phyloP scores from a whole-genome alignment of 208 protist species.

The Strigomonas culicis region DNA sequence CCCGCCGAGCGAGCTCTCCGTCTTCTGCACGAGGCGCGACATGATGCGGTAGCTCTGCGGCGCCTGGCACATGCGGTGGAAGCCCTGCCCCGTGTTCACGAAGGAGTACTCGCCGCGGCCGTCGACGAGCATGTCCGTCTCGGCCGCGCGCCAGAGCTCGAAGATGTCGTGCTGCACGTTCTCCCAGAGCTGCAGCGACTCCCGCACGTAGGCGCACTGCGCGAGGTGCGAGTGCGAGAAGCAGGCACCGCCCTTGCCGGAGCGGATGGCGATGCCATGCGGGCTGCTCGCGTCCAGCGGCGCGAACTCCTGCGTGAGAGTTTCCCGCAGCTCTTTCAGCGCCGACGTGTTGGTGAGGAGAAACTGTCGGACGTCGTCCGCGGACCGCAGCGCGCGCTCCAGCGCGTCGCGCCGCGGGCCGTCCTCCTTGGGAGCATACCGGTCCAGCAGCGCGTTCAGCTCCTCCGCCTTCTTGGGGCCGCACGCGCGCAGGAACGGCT shows the following conservation, averaged over 20 bases:
- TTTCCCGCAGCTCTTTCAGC: slow-evolving; percentile 49
- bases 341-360: slow-evolving; percentile 76
- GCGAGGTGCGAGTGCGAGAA: slow-evolving; percentile 92
- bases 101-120: slow-evolving; percentile 61
- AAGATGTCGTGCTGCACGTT: slow-evolving; percentile 93
- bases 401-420: slow-evolving; percentile 29
- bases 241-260: slow-evolving; percentile 75
- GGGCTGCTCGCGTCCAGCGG: slow-evolving; percentile 18
- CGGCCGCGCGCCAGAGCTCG: slow-evolving; percentile 91
- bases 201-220: slow-evolving; percentile 95
- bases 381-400: slow-evolving; percentile 91
- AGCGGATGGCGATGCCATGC: slow-evolving; percentile 44
- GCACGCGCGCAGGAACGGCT: slow-evolving; percentile 29
- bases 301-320: slow-evolving; percentile 64
- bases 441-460: slow-evolving; percentile 45
- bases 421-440: slow-evolving; percentile 46
- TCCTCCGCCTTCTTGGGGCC: slow-evolving; percentile 54
- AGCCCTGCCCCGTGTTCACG: slow-evolving; percentile 94
- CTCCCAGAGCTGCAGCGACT: slow-evolving; percentile 95
- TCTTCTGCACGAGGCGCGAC: slow-evolving; percentile 65
- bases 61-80: slow-evolving; percentile 92
- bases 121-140: slow-evolving; percentile 91
- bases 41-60: slow-evolving; percentile 86
- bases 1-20: slow-evolving; percentile 74
- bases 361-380: slow-evolving; percentile 93